Conservation (phyloP, 805 yeast species). For the Candida wancherniae region DNA sequence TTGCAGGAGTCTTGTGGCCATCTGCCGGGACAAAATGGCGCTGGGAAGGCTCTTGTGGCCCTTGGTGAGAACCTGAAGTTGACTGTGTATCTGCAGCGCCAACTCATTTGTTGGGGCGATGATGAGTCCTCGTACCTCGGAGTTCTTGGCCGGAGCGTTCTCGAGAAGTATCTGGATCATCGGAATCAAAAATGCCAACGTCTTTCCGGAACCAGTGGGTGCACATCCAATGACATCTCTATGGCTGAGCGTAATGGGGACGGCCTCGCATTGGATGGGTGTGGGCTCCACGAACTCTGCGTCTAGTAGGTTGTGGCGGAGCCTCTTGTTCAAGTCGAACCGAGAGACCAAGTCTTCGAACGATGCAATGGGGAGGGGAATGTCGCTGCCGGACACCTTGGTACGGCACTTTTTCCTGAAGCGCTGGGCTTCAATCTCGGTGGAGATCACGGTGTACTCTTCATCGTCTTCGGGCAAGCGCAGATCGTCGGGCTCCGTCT, state of each 20-base stretch:
- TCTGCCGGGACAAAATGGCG: conserved; percentile 65
- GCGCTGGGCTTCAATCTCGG: conserved; percentile 53
- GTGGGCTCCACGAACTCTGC: conserved; percentile 83
- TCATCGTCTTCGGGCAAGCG: conserved; percentile 26
- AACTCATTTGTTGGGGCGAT: conserved; percentile 94
- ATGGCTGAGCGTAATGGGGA: conserved; percentile 64
- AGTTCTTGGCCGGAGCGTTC: conserved; percentile 23
- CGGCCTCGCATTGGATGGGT: conserved; percentile 85
- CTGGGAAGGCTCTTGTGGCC: conserved; percentile 51
- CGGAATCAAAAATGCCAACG: conserved; percentile 85
- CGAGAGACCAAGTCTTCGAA: conserved; percentile 75
- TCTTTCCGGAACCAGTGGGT: conserved; percentile 98
- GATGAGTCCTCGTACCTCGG: conserved; percentile 68
- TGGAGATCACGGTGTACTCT: conserved; percentile 40
- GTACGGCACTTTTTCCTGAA: conserved; percentile 58
- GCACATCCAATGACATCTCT: conserved; percentile 91
- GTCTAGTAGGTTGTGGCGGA: conserved; percentile 59
- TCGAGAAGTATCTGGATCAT: conserved; percentile 50
- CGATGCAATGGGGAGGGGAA: conserved; percentile 88
- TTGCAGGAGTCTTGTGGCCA: conserved; percentile 63
- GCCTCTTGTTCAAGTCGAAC: conserved; percentile 55
- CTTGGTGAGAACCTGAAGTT: conserved; percentile 53
- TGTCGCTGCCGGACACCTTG: conserved; percentile 77
- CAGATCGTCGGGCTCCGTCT: too few species aligned
- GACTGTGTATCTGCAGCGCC: conserved; percentile 77